A percentile compares a stretch with the other conserved stretches of the same genome.
Evolutionary conservation across 371 early-diverging fungal species (phyloP).

Genomic region (Mucor velutinosus): DNA sequence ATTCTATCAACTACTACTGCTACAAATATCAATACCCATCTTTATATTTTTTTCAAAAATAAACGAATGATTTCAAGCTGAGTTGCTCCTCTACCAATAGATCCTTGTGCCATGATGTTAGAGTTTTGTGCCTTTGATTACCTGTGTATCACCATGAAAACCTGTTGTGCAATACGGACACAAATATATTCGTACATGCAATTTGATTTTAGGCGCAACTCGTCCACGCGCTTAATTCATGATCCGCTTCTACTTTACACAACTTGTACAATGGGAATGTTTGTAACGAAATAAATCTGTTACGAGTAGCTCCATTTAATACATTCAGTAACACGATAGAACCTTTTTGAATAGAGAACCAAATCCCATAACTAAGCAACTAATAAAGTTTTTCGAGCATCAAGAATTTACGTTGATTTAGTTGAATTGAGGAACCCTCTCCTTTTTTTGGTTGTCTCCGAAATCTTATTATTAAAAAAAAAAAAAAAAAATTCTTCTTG

Average conservation of each 20-base stretch:
- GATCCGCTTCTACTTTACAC: background rate
- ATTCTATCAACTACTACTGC: background rate
- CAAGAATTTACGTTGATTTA: background rate
- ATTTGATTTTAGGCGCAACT: background rate
- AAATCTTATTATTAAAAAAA: background rate
- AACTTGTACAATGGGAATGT: background rate
- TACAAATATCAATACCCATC: background rate
- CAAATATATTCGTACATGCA: background rate
- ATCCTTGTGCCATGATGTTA: background rate
- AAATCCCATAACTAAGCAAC: too few species aligned
- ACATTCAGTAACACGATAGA: background rate
- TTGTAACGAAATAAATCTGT: background rate
- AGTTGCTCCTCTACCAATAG: background rate
- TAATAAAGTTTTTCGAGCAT: background rate
- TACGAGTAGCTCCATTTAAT: too few species aligned
- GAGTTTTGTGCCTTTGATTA: background rate
- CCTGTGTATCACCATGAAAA: background rate
- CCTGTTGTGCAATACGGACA: background rate
- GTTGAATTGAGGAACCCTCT: background rate
- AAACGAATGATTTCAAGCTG: background rate
- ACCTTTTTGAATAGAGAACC: background rate
- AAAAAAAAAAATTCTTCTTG: background rate
- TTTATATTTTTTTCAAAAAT: background rate
- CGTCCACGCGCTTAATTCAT: background rate
- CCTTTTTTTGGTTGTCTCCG: background rate